Conservation (phyloP, 768 basidiomycete genomes). For the Boletus reticuloceps region DNA sequence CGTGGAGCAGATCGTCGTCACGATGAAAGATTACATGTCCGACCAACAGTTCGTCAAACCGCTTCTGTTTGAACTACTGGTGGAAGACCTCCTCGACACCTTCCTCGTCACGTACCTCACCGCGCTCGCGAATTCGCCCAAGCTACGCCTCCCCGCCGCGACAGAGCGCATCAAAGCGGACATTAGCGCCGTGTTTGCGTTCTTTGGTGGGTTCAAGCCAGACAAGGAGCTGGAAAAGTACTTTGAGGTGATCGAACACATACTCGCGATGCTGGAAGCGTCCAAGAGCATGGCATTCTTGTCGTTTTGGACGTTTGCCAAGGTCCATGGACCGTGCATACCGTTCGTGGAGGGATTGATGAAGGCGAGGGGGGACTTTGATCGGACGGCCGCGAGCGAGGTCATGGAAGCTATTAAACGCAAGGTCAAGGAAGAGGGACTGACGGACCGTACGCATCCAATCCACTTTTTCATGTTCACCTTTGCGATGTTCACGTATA, state of each 20-base stretch:
- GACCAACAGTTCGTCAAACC: conserved; percentile 91
- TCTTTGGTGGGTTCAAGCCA: conserved; percentile 79
- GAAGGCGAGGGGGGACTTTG: conserved; percentile 86
- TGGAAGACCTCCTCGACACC: conserved; percentile 89
- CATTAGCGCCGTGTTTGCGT: conserved; percentile 69
- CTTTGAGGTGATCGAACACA: conserved; percentile 85
- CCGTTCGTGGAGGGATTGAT: conserved; percentile 89
- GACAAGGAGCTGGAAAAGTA: conserved; percentile 75
- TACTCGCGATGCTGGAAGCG: conserved; percentile 78
- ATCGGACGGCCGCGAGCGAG: conserved; percentile 82
- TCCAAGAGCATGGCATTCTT: conserved; percentile 88
- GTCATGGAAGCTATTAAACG: conserved; percentile 93
- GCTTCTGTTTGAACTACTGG: conserved; percentile 83
- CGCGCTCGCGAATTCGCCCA: conserved; percentile 77
- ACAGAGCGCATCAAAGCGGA: conserved; percentile 83
- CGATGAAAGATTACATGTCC: conserved; percentile 94
- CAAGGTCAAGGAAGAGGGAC: conserved; percentile 86
- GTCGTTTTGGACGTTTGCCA: conserved; percentile 92
- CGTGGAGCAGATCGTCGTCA: conserved; percentile 87
- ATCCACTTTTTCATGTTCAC: not conserved
- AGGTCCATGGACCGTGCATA: conserved; percentile 89
- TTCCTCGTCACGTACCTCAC: conserved; percentile 91
- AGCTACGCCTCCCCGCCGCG: conserved; percentile 82
- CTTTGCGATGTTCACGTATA: conserved; percentile 2
- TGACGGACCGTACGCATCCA: conserved; percentile 72